Percentiles rank a stretch among this genome's conserved stretches.
Evolutionary conservation across 2,329 filamentous ascomycete genomes (phyloP).

Genomic region (Phialocephala sp.): DNA sequence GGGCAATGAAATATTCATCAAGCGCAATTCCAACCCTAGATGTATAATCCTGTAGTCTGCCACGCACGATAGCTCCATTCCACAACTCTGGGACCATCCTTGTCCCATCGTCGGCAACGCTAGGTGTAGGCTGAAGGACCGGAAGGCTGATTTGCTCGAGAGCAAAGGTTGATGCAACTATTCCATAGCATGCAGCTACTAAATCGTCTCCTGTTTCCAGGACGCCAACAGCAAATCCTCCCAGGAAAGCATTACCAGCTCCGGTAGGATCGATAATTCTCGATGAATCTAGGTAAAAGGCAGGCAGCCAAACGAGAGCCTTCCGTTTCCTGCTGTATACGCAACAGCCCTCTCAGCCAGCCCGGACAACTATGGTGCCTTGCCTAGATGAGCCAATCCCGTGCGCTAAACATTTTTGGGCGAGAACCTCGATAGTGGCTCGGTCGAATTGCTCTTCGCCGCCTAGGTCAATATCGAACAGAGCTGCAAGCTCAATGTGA

Average conservation of each 20-base stretch:
- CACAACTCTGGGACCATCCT: no score
- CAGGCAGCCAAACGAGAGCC: not conserved
- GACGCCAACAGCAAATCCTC: not conserved
- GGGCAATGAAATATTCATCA: no score
- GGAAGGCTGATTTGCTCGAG: no score
- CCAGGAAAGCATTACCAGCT: conserved; percentile 10
- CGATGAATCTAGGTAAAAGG: not conserved
- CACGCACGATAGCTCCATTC: no score
- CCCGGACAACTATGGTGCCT: not conserved
- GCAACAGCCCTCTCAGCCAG: not conserved
- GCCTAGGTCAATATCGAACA: not conserved
- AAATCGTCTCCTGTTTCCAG: not conserved
- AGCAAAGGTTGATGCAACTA: no score
- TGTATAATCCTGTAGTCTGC: no score
- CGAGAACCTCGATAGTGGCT: not conserved
- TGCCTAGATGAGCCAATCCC: not conserved
- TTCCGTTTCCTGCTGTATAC: no score
- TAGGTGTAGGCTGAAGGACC: no score
- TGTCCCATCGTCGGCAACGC: no score
- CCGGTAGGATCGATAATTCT: conserved; percentile 5
- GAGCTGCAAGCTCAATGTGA: not conserved
- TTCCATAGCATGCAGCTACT: not conserved
- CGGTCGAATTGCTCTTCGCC: not conserved
- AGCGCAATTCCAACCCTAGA: no score
- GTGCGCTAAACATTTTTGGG: not conserved